A percentile compares a stretch with the other conserved stretches of the same genome.
Evolutionary conservation across 1,139 yeast genomes (phyloP).

Genomic region (Arxiozyma bovina): DNA sequence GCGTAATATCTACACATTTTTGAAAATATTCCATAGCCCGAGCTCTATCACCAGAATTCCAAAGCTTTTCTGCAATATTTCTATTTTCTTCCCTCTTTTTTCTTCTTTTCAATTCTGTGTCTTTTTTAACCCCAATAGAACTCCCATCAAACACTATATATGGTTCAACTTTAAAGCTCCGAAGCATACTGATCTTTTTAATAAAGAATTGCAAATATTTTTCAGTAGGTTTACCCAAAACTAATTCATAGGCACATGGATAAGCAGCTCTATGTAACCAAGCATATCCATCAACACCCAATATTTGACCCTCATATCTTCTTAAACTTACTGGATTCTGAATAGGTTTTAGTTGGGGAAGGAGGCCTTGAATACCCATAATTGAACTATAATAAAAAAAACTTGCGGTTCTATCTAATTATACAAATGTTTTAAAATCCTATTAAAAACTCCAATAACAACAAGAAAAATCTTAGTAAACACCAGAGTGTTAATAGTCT

Average conservation of each 20-base stretch:
- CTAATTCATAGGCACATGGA: constrained; percentile 78
- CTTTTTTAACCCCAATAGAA: constrained; percentile 66
- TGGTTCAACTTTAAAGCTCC: constrained; percentile 64
- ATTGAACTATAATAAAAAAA: neutral
- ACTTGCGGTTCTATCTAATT: neutral
- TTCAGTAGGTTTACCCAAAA: constrained; percentile 60
- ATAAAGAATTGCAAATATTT: constrained; percentile 52
- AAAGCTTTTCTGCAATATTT: constrained; percentile 43
- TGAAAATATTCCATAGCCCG: constrained; percentile 62
- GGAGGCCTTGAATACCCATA: constrained; percentile 78
- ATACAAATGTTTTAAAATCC: neutral
- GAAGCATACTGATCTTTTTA: constrained; percentile 57
- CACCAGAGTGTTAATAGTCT: neutral
- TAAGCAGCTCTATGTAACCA: constrained; percentile 90
- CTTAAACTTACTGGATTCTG: constrained; percentile 53
- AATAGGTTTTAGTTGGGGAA: constrained; percentile 64
- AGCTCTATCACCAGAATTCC: constrained; percentile 44
- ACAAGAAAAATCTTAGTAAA: neutral
- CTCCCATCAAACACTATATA: constrained; percentile 94
- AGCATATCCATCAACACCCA: constrained; percentile 92
- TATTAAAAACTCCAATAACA: neutral
- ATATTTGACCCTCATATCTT: constrained; percentile 59
- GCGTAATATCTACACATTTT: constrained; percentile 81
- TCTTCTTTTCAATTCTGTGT: constrained; percentile 61
- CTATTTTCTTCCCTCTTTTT: constrained; percentile 49